Base-by-base conservation (phyloP, 2,329 filamentous ascomycete species). In the Tolypocladium amazonense region DNA sequence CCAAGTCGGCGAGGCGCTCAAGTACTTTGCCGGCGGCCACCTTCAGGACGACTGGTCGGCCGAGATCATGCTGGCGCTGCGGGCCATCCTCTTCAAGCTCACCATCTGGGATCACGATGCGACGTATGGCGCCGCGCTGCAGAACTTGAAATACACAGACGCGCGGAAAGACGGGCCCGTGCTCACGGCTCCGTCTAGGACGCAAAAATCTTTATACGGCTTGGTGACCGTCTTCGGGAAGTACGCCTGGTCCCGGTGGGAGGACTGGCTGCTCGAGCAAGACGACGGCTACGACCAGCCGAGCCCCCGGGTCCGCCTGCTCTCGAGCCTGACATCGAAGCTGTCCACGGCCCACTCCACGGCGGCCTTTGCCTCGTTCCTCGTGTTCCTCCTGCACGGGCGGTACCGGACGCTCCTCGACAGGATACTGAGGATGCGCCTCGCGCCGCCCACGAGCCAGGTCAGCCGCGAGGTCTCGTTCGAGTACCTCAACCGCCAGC, bases 31-130 rank as follows among this genome's bases (percentile, higher is more conserved):
- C 55, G 87, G 87, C 65, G 73, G 82, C 35, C 78, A 92, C 71
- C 75, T 96, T 53, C 84, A 88, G 61, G 91, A 96, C 71, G 90
- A 96, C 68, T 97, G 90, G 86, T 86, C 87, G 18, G 81, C 89
- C 58, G 94, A 97, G 75, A 93, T 97, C 58, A 80, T 88, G 63
- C 80, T 97, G 35, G 82, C 79, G 0, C 79, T 99, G 59, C 82
- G 93, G 55, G 85, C 88, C 2, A 78, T 92, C 3, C 78, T 99
- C 9, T 99, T 97, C 80, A 99, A 99, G 75, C 82, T 99, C 63
- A 91, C 89, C 20, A 87, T 99, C 61, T 99, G 94, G 94, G 92
- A 97, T 73, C 90, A 97, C 72, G 88, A 96, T 72, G 90, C 94
- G 45, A 95, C 90, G 6, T 97, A 99, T 73, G 94, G 94, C 62